Base-by-base conservation (phyloP, 2,329 filamentous ascomycete species). In the Chrysoporthe puriensis region DNA sequence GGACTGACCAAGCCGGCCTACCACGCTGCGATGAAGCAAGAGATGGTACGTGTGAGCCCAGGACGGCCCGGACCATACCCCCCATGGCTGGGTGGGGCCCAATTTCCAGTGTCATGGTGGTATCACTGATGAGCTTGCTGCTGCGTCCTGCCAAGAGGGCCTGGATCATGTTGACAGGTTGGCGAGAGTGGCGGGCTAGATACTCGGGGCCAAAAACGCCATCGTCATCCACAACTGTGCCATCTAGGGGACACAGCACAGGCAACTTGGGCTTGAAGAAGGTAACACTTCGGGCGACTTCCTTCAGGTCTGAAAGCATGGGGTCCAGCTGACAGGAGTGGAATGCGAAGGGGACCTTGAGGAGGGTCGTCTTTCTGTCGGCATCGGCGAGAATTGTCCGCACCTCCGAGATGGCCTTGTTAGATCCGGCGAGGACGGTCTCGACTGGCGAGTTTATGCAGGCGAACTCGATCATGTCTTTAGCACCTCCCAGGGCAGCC, bases 31-130 rank as follows among this genome's bases (percentile, higher is more conserved):
- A 26, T 9, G 36, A 57, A 11, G 26, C 21, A 3, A 34, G 26
- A 9, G 9, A 34, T 14, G 3, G 26, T 26, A 34, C n/a, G 2
- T 8, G 32, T 36, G 6, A 26, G 0, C 85, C 85, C 64, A 91
- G 83, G 5, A 85, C 87, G 16, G 86, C 84, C 79, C 89, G 90
- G 70, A 92, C 84, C 84, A 93, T 89, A 68, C 85, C 85, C 56
- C 84, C 84, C 76, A 87, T 90, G 21, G 92, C 86, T 0, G 90
- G 90, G 73, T 92, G 89, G 44, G 91, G 90, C n/a, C 91, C 91
- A 71, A 93, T 80, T 76, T 94, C 91, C 64, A 94, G 79, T 85
- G 88, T 92, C 40, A 88, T 83, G 5, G 89, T 90, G 78, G 88
- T 87, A 69, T 88, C 86, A 70, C 89, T 84, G 57, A 91, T 86